phyloP scores from a whole-genome alignment of 2,329 filamentous ascomycete genomes.

The Xylaria sp. region DNA sequence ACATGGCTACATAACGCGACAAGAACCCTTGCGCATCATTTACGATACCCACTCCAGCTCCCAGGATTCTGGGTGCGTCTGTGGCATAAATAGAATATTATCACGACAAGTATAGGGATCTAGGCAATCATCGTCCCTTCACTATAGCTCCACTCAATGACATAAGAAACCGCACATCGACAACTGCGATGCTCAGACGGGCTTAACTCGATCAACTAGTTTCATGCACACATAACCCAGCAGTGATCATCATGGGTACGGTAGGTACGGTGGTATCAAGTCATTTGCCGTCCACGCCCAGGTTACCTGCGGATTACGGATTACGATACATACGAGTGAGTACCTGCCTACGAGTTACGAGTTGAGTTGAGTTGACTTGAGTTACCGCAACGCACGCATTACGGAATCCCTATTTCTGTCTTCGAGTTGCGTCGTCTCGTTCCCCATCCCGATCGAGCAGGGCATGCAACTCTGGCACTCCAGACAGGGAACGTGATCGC shows the following conservation, averaged over 20 bases:
- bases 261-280: no score
- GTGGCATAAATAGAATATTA: slow-evolving; percentile 23
- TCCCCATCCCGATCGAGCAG: neutral
- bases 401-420: neutral
- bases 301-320: no score
- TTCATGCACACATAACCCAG: neutral
- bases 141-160: slow-evolving; percentile 1
- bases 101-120: slow-evolving; percentile 14
- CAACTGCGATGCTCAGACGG: neutral
- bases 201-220: neutral
- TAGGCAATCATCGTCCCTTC: slow-evolving; percentile 3
- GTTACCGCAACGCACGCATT: neutral
- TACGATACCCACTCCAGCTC: slow-evolving; percentile 26
- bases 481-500: slow-evolving; percentile 2
- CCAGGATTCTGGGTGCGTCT: slow-evolving; percentile 32
- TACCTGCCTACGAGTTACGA: no score
- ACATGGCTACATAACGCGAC: slow-evolving; percentile 24
- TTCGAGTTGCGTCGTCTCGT: neutral
- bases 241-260: neutral
- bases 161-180: neutral
- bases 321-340: no score
- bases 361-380: no score
- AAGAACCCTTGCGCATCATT: slow-evolving; percentile 26
- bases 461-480: neutral
- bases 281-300: no score